Base-by-base conservation (phyloP, 768 basidiomycete species). In the Ramaria sp. region DNA sequence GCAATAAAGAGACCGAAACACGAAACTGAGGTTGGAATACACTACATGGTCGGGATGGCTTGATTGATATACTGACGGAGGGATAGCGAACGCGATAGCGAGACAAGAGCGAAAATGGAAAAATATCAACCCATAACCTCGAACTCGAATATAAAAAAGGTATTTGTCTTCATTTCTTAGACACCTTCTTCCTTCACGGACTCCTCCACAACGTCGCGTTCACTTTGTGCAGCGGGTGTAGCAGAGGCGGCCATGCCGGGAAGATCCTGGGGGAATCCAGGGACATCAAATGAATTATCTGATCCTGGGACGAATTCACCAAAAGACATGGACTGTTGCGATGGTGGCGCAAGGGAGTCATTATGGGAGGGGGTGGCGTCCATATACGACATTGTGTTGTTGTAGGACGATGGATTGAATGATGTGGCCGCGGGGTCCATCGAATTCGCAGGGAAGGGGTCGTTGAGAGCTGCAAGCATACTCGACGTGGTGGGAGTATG, bases 401-500 rank as follows among this genome's bases (percentile, higher is more conserved):
- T 57, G 22, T 57, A 51, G 24, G 59, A 60, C 17, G 48, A 52
- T 22, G 83, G 66, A 67, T 76, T 80, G 68, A 87, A 90, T 31
- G 75, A 74, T 6, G 79, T 75, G 46, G 79, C 69, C 56, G 79
- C 69, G 15, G 83, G 77, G 68, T 90, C 88, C 63, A 89, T 73
- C 54, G 85, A 73, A 57, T 80, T 78, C 33, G 78, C 61, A 20
- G 81, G 77, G 71, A 86, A 90, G 22, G 83, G 67, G 57, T 89
- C 88, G 49, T 83, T 81, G 62, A 92, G 75, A 10, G 88, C 88
- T 38, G 90, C 90, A 62, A 91, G 79, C 90, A 92, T 91, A 70
- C 86, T 91, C 57, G 88, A 89, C 27, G 88, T 90, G 6, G 89
- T 91, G 7, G 90, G 89, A 19, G 88, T 88, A 67, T 89, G 83